Evolutionary conservation across 352 stramenopile species (phyloP).

Genomic region (Phytophthora rubi): DNA sequence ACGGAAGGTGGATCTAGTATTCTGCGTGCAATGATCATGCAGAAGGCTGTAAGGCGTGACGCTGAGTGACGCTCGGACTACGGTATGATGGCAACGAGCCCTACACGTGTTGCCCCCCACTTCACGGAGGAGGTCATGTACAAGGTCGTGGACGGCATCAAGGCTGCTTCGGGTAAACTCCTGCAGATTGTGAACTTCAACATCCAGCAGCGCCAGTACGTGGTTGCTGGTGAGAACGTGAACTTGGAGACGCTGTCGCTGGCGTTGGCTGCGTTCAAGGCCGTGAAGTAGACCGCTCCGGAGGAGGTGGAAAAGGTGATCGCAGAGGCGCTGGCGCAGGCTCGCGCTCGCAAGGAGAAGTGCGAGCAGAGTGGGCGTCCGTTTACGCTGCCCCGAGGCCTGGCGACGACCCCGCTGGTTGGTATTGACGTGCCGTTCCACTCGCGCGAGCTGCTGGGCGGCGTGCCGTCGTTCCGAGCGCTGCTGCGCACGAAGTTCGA

Average conservation of each 20-base stretch:
- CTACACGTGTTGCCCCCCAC: constrained; percentile 67
- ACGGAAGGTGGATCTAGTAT: too few species aligned
- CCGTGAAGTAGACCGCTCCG: constrained; percentile 49
- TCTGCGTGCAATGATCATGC: constrained; percentile 45
- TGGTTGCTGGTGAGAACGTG: constrained; percentile 84
- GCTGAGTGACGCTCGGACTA: constrained; percentile 81
- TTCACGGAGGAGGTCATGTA: constrained; percentile 78
- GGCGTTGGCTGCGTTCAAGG: constrained; percentile 56
- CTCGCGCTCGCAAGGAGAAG: constrained; percentile 67
- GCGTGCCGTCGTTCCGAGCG: constrained; percentile 80
- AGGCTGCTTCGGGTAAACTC: constrained; percentile 64
- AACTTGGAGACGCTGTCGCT: constrained; percentile 85
- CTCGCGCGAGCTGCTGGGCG: constrained; percentile 78
- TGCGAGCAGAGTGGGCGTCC: constrained; percentile 52
- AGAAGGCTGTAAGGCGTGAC: constrained; percentile 65
- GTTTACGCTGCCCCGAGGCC: constrained; percentile 66
- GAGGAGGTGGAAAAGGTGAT: constrained; percentile 63
- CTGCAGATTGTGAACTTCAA: constrained; percentile 92
- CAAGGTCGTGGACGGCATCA: constrained; percentile 72
- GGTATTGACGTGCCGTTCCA: constrained; percentile 92
- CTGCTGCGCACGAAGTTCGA: constrained; percentile 79
- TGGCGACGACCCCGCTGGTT: constrained; percentile 82
- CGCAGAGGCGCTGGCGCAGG: constrained; percentile 60
- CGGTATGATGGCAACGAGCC: constrained; percentile 88
- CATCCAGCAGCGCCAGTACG: constrained; percentile 84